A percentile compares a stretch with the other conserved stretches of the same genome.
Evolutionary conservation across 164 flowering plant species (phyloP).

Genomic region (Malania oleifera): DNA sequence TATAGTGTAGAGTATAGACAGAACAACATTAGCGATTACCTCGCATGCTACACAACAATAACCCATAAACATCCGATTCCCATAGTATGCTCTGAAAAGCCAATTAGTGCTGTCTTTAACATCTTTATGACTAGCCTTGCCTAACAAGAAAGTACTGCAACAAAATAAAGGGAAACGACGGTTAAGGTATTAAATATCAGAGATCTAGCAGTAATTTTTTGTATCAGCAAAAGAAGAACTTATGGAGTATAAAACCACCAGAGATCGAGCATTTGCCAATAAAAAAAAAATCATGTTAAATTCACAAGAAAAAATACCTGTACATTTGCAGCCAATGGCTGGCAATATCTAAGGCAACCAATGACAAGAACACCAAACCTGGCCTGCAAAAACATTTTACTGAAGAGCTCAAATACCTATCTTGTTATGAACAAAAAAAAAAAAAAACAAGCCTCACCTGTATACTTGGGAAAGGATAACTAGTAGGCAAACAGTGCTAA

Average conservation of each 20-base stretch:
- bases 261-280: neutral
- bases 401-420: neutral
- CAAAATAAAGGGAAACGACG: neutral
- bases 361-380: constrained; percentile 62
- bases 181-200: neutral
- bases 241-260: neutral
- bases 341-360: constrained; percentile 82
- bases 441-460: constrained; percentile 31
- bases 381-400: constrained; percentile 46
- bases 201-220: neutral
- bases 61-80: constrained; percentile 81
- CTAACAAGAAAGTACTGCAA: constrained; percentile 77
- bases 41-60: constrained; percentile 92
- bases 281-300: neutral
- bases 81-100: constrained; percentile 83
- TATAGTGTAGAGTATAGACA: no score
- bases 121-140: constrained; percentile 93
- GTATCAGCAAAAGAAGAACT: neutral
- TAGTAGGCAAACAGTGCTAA: constrained; percentile 90
- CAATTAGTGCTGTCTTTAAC: constrained; percentile 89
- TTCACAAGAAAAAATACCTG: constrained; percentile 61
- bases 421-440: no score
- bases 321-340: constrained; percentile 99
- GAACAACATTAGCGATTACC: constrained; percentile 33
- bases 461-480: constrained; percentile 86